phyloP scores from a whole-genome alignment of 257 asterid genomes.

The Echium plantagineum region DNA sequence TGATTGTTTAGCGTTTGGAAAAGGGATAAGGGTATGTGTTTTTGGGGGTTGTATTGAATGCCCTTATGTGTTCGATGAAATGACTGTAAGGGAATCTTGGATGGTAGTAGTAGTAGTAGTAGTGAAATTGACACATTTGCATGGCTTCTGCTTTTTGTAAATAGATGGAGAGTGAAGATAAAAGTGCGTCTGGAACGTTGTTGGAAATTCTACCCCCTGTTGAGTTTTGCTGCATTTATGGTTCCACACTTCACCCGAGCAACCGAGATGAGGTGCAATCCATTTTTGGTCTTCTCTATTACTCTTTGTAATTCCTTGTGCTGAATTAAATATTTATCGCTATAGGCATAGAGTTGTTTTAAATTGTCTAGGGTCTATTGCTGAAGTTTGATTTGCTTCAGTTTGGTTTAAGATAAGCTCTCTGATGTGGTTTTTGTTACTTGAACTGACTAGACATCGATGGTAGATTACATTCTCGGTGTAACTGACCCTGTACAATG shows the following conservation, averaged over 20 bases:
- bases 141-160: too few species aligned
- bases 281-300: neutral
- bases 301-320: neutral
- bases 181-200: too few species aligned
- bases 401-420: neutral
- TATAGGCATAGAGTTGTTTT: neutral
- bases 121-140: too few species aligned
- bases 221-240: too few species aligned
- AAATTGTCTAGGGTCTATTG: neutral
- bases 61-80: constrained; percentile 23
- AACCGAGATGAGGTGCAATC: constrained; percentile 36
- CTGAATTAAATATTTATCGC: neutral
- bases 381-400: neutral
- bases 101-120: too few species aligned
- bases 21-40: too few species aligned
- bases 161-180: too few species aligned
- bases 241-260: too few species aligned
- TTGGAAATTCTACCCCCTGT: too few species aligned
- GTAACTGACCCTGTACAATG: constrained; percentile 78
- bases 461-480: constrained; percentile 83
- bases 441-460: constrained; percentile 37
- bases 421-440: neutral
- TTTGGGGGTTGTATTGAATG: neutral
- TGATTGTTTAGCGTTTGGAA: neutral
- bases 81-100: constrained; percentile 8